Base-by-base conservation (phyloP, 2,329 filamentous ascomycete species). In the Diaporthe sp. region DNA sequence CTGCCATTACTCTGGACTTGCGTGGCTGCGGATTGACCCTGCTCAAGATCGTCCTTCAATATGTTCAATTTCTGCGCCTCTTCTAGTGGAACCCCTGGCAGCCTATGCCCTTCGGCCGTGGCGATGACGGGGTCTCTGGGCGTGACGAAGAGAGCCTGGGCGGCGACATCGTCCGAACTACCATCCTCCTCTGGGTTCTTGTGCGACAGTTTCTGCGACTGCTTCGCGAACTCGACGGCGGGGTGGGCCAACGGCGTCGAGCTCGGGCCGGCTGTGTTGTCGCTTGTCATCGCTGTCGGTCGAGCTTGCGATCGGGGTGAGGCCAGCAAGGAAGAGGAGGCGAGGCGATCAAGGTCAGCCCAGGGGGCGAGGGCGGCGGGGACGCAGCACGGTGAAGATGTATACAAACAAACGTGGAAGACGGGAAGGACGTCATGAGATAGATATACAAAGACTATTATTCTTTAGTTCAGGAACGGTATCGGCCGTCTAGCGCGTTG, bases 11-110 rank as follows among this genome's bases (percentile, higher is more conserved):
- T 79, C 28, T 68, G 40, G 8, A n/a, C 58, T 12, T 30, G 52
- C 28, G 40, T 7, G 28, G 57, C 64, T 40, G 55, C 54, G 25
- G 75, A n/a, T 25, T 28, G 52, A n/a, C 42, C 78, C 15, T 80
- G 79, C 19, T 84, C 76, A 22, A 88, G 79, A 52, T 89, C 85
- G 55, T 90, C 87, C 75, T 87, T 90, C 55, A 94, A 81, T 7
- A 85, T 80, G 80, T 96, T 96, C 73, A 96, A 86, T 80, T 91
- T 93, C 76, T 90, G 86, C 1, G 94, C 93, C 83, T 96, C 93
- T 42, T 89, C 86, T 6, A 95, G 80, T 1, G 93, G 93, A 1
- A 95, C 91, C 1, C 89, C 89, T 0, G 94, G 93, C 8, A 95
- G 82, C 52, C 93, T 86, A 61, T 89, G 87, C 40, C 93, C 93